Percentiles rank a stretch among this genome's conserved stretches.
phyloP scores from a whole-genome alignment of 495 filamentous ascomycete species.

The Aspergillus diversus region DNA sequence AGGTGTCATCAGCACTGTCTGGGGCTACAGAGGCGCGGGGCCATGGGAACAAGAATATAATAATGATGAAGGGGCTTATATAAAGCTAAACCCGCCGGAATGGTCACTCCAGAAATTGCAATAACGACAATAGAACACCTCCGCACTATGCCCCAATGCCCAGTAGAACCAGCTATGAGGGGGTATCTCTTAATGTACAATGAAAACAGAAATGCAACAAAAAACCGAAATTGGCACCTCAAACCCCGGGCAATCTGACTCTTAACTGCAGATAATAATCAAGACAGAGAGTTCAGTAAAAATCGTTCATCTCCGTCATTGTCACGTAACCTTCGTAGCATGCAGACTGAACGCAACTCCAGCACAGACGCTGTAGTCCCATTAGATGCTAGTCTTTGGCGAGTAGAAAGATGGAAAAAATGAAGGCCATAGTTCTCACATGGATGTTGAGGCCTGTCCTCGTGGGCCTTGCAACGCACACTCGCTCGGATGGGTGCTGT shows the following conservation, averaged over 20 bases:
- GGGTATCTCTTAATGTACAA: background rate
- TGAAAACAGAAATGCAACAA: background rate
- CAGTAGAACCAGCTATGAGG: background rate
- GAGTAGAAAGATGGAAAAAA: slow-evolving; percentile 11
- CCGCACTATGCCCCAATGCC: background rate
- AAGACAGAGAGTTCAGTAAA: slow-evolving; percentile 1
- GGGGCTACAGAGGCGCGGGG: too few species aligned
- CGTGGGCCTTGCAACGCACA: slow-evolving; percentile 36
- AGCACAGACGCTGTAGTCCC: slow-evolving; percentile 21
- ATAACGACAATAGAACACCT: background rate
- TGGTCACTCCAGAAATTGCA: background rate
- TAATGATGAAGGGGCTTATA: too few species aligned
- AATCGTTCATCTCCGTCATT: slow-evolving; percentile 8
- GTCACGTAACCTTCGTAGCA: slow-evolving; percentile 23
- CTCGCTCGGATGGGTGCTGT: slow-evolving; percentile 31
- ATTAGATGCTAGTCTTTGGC: slow-evolving; percentile 20
- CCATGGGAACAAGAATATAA: too few species aligned
- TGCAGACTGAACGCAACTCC: slow-evolving; percentile 20
- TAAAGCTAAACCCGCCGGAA: too few species aligned
- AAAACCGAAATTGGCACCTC: background rate
- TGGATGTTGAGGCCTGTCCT: slow-evolving; percentile 23
- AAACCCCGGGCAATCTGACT: too few species aligned
- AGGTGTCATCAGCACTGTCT: too few species aligned
- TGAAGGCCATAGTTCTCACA: slow-evolving; percentile 22
- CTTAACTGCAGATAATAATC: background rate